Conservation (phyloP, 108 stramenopile species). For the Cyclotella choctawhatcheeana region DNA sequence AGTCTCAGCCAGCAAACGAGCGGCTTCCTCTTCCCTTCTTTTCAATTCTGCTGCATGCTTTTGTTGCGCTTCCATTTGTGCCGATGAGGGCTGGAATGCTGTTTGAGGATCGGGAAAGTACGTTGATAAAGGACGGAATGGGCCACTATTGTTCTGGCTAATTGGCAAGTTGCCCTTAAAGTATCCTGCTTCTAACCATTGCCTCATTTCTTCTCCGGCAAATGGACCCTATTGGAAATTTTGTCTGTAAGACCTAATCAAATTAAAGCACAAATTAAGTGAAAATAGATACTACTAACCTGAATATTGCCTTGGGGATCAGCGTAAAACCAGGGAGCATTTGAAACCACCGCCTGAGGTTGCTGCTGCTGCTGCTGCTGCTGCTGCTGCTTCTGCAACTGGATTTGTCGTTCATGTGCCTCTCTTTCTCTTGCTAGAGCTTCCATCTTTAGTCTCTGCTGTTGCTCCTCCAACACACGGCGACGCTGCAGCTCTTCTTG, state of each 20-base stretch:
- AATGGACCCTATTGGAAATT: conserved; percentile 86
- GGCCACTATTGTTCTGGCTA: conserved; percentile 74
- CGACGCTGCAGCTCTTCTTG: conserved; percentile 58
- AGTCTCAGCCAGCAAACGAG: conserved; percentile 28
- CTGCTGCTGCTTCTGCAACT: conserved; percentile 52
- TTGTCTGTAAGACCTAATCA: conserved; percentile 3
- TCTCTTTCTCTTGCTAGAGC: conserved; percentile 38
- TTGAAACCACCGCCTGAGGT: conserved; percentile 38
- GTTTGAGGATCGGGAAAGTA: conserved; percentile 75
- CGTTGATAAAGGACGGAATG: conserved; percentile 69
- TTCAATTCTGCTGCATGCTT: conserved; percentile 22
- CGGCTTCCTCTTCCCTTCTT: conserved; percentile 18
- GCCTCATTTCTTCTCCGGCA: conserved; percentile 92
- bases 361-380: conserved; percentile 36
- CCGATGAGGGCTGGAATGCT: conserved; percentile 65
- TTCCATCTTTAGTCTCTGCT: conserved; percentile 56
- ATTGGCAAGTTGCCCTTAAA: conserved; percentile 94
- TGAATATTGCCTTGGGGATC: conserved; percentile 93
- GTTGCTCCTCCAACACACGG: conserved; percentile 58
- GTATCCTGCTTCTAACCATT: conserved; percentile 98
- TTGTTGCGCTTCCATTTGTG: conserved; percentile 29
- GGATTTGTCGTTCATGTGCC: conserved; percentile 19
- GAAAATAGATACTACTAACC: conserved; percentile 33
- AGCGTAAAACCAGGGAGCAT: conserved; percentile 89
- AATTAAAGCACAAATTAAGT: background rate